phyloP scores from a whole-genome alignment of 805 yeast genomes.

The Wickerhamomyces alni region DNA sequence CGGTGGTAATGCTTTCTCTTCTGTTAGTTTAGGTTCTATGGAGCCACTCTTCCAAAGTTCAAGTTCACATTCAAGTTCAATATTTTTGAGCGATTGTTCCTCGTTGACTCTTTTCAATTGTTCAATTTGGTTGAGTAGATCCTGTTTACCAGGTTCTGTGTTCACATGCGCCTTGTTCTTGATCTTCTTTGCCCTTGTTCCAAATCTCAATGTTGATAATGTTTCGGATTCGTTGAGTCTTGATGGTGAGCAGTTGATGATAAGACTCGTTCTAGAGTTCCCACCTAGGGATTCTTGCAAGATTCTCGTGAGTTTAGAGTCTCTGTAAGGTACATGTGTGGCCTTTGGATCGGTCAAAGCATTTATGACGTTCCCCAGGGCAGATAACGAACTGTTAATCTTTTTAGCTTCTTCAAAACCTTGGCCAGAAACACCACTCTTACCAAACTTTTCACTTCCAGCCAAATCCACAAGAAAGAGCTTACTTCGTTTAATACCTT shows the following conservation, averaged over 20 bases:
- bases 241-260: constrained; percentile 69
- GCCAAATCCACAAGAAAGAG: constrained; percentile 80
- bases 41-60: constrained; percentile 20
- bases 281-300: constrained; percentile 80
- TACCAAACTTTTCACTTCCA: constrained; percentile 76
- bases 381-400: constrained; percentile 70
- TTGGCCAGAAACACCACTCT: constrained; percentile 72
- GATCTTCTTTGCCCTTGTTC: constrained; percentile 63
- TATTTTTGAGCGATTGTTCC: constrained; percentile 10
- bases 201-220: constrained; percentile 66
- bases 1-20: constrained; percentile 1
- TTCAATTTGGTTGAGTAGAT: constrained; percentile 17
- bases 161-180: constrained; percentile 61
- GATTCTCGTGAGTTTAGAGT: constrained; percentile 72
- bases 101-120: constrained; percentile 13
- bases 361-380: constrained; percentile 77
- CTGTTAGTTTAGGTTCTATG: constrained; percentile 4
- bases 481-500: constrained; percentile 54
- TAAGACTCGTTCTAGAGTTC: constrained; percentile 68
- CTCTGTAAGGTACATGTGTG: constrained; percentile 67
- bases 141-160: constrained; percentile 21
- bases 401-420: constrained; percentile 79
- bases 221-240: constrained; percentile 55
- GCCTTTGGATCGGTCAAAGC: constrained; percentile 66
- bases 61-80: constrained; percentile 16